Base-by-base conservation (phyloP, 2,329 filamentous ascomycete species). In the Phoma sp. region DNA sequence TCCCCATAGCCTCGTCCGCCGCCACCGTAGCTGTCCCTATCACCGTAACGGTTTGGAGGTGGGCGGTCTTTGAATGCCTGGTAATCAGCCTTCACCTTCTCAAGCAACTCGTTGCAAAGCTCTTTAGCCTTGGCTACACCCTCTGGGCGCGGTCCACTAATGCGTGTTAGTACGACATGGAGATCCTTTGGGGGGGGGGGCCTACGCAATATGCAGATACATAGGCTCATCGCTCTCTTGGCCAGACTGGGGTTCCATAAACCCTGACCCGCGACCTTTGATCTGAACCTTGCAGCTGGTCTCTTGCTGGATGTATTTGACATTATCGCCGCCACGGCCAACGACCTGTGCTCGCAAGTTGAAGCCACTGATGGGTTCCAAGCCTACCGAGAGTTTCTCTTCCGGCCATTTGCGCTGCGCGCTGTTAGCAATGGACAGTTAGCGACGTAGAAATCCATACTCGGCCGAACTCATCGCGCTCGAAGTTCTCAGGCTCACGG, bases 221-320 rank as follows among this genome's bases (percentile, higher is more conserved):
- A 99, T 98, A 2, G 92, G 86, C 73, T 98, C 93, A 40, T 99
- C 93, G 62, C 92, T 96, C 77, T 99, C 95, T 34, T 82, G 85
- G 60, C 91, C 90, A n/a, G 92, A 96, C 26, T 89, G 86, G 39
- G 89, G 87, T 74, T 99, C 95, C 69, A 96, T 87, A 73, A 96
- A 99, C 12, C 95, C 95, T 47, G 93, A 98, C 32, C 93, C 93
- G 60, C 91, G 91, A 15, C 95, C 95, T 75, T 99, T 99, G 79
- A 99, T 99, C 75, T 99, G 95, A 21, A 99, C 95, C 65, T 93
- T 91, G 74, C 95, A 98, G 58, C 91, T 85, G 12, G 95, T 98
- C 76, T 96, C 92, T 72, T 93, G 88, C 77, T 98, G 95, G 62
- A 99, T 98, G 72, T 97, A 93, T 77, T 99, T 99, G 57, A 99